Base-by-base conservation (phyloP, 805 yeast species). In the Nematodospora valgi region DNA sequence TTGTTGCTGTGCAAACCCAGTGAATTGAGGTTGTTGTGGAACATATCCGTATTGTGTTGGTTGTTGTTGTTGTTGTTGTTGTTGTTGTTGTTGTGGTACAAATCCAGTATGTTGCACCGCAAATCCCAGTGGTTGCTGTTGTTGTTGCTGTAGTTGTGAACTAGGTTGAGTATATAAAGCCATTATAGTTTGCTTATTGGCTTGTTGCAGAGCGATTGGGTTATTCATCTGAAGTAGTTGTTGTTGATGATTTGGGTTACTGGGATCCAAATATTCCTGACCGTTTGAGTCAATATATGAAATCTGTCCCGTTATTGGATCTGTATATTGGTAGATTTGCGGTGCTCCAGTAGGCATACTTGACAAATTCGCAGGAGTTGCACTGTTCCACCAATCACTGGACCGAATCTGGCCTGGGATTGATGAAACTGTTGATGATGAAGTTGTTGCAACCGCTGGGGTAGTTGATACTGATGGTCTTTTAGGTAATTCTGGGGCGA, bases 261-360 rank as follows among this genome's bases (percentile, higher is more conserved):
- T 61, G 7, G 75, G 72, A 47, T 72, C 76, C 38, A 73, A 49
- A 43, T 72, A 74, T 48, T 81, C 84, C 47, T 82, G 87, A 2
- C 82, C 82, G 29, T 73, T 77, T 8, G 79, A 71, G 48, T 83
- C 89, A 23, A 82, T 74, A 47, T 82, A 83, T 22, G 74, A 70
- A 4, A 81, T 58, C 31, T 76, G 72, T 9, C 91, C 89, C 0
- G 87, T 80, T 6, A 72, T 62, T 2, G 88, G 87, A 47, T 83
- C 89, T 14, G 81, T 68, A 51, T 78, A 83, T 49, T 82, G 91
- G 47, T 62, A 82, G 57, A 68, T 78, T 55, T 65, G 82, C 34
- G 56, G 74, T 59, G 21, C 31, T 9, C 27, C 38, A 12, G 32
- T 25, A 5, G 30, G 30, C 13, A 18, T 18, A 25, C 6, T 25